Evolutionary conservation across 208 protist genomes (phyloP), one percentile per base, ranked within the genome.

Genomic region (Trypanosoma brucei): DNA sequence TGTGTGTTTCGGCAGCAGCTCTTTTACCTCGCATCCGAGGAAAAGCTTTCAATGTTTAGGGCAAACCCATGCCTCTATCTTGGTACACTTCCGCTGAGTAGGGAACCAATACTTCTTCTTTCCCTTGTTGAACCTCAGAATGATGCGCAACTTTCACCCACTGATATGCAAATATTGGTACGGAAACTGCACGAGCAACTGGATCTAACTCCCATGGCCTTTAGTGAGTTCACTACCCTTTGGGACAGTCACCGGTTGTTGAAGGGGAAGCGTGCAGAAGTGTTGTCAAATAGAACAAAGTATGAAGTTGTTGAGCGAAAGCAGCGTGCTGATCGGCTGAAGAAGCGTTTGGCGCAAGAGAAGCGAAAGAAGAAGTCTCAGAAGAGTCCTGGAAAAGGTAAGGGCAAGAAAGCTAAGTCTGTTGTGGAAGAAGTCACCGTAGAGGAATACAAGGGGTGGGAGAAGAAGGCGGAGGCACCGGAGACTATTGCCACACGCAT

Each of bases 21-120:
- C 31, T 96, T 91, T 74, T 79, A 65, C 54, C 72, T 83, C 1
- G 79, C 87, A 35, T 93, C 88, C 0, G 3, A 11, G 9, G 58
- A 31, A 7, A 86, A 89, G 61, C 62, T 88, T 42, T 34, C 56
- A 34, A 64, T 63, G 0, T 96, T 96, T 59, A 76, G 76, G 42
- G 75, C 66, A 4, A 78, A 86, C 56, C 91, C 91, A 30, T 52
- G 65, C 30, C 49, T 46, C 2, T 96, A 89, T 63, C 66, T 94
- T 14, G 51, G 64, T 54, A 61, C 40, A 50, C 85, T 7, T 14
- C 57, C 38, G 56, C 60, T 59, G 34, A 65, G 75, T 40, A 66
- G 75, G 14, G 70, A 75, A 31, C 75, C 76, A 6, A 62, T 92
- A 31, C 72, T 95, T 39, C 34, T 95, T 36, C 9, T 94, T 31